Evolutionary conservation across 805 yeast species (phyloP).

Genomic region (Zygosaccharomyces lentus): DNA sequence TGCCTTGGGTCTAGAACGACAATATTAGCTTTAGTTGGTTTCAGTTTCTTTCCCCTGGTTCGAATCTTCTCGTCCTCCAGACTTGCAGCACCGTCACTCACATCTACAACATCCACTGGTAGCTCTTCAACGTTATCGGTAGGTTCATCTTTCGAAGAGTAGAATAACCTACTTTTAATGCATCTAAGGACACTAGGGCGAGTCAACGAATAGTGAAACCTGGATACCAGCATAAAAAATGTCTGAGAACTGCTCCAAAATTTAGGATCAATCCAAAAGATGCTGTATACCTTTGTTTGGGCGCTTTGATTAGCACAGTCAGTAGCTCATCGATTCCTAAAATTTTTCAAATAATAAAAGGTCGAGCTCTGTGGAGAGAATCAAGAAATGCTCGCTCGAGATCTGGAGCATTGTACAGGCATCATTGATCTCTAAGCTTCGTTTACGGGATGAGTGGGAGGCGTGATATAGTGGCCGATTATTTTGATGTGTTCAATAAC

Average conservation of each 20-base stretch:
- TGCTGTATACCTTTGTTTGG: background rate
- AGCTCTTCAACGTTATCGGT: background rate
- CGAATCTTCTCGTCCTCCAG: background rate
- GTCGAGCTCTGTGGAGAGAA: background rate
- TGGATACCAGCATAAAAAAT: conserved; percentile 7
- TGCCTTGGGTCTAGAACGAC: conserved; percentile 29
- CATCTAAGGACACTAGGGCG: conserved; percentile 1
- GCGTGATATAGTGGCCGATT: conserved; percentile 15
- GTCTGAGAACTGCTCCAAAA: background rate
- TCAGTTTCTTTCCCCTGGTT: conserved; percentile 30
- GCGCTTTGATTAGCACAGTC: background rate
- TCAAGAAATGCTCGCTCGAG: background rate
- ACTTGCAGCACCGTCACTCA: background rate
- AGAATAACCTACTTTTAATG: conserved; percentile 3
- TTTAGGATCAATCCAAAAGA: background rate
- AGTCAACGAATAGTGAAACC: conserved; percentile 3
- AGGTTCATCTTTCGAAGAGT: conserved; percentile 2
- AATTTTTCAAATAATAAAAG: conserved; percentile 1
- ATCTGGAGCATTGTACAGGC: background rate
- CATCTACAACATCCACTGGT: background rate
- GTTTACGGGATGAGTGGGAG: conserved; percentile 11
- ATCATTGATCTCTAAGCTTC: background rate
- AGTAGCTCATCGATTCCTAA: conserved; percentile 1
- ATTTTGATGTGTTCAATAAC: conserved; percentile 19
- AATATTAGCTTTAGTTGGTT: conserved; percentile 27